Conservation (phyloP, 208 protist species). For the Leishmania turanica region DNA sequence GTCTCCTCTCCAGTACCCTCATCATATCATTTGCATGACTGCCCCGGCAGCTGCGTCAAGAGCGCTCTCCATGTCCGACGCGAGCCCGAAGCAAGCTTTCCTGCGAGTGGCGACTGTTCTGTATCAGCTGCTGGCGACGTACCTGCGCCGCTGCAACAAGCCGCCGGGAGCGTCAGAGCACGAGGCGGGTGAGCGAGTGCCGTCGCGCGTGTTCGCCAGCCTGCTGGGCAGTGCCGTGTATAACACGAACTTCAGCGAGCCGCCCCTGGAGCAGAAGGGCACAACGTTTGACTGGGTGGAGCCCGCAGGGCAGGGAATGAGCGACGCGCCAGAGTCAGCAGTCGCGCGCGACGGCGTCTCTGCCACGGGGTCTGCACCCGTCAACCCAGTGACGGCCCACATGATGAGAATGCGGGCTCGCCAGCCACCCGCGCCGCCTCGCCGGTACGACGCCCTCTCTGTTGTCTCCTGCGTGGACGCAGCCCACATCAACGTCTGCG, state of each 20-base stretch:
- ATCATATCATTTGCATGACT: conserved; percentile 30
- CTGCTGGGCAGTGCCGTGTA: conserved; percentile 28
- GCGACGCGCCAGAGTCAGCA: not conserved
- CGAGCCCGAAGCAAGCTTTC: not conserved
- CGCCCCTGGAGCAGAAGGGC: conserved; percentile 34
- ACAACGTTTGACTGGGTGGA: conserved; percentile 22
- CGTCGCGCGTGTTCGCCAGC: conserved; percentile 17
- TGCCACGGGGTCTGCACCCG: not conserved
- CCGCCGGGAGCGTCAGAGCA: not conserved
- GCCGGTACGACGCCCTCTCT: conserved; percentile 25
- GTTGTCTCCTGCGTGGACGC: conserved; percentile 24
- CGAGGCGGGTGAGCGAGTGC: conserved; percentile 5
- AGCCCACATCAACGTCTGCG: conserved; percentile 78
- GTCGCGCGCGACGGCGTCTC: not conserved
- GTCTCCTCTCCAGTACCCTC: conserved; percentile 39
- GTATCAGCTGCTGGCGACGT: conserved; percentile 13
- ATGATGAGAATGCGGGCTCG: not conserved
- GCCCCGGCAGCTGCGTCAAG: not conserved
- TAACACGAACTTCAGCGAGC: conserved; percentile 29
- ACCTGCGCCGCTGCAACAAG: conserved; percentile 25
- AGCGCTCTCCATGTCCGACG: not conserved
- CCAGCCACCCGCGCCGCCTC: not conserved
- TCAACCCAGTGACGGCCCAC: not conserved
- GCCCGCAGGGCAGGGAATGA: not conserved
- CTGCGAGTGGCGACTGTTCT: conserved; percentile 14